Evolutionary conservation across 306 rosid genomes (phyloP).

Genomic region (Fagus crenata): DNA sequence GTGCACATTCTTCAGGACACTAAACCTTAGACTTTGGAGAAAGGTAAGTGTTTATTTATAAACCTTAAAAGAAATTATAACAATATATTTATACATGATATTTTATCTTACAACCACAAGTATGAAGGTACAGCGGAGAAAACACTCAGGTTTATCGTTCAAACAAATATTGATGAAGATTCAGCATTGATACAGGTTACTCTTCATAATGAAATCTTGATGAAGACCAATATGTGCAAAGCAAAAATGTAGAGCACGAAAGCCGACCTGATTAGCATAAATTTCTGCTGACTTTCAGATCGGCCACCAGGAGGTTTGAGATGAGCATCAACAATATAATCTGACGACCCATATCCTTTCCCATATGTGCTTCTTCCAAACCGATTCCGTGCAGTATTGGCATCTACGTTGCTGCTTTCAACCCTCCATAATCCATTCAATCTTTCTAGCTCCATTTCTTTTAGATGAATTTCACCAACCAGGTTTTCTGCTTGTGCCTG

Average conservation of each 20-base stretch:
- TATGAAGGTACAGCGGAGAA: neutral
- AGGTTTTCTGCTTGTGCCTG: slow-evolving; percentile 95
- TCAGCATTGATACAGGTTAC: neutral
- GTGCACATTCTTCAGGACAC: too few relatives aligned
- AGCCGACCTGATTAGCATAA: slow-evolving; percentile 79
- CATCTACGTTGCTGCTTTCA: slow-evolving; percentile 49
- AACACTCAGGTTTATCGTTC: neutral
- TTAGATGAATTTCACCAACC: slow-evolving; percentile 64
- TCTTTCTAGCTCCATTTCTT: slow-evolving; percentile 83
- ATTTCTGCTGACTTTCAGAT: slow-evolving; percentile 75
- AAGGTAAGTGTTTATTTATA: too few relatives aligned
- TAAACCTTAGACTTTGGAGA: too few relatives aligned
- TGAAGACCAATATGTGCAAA: slow-evolving; percentile 70
- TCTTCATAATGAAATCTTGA: slow-evolving; percentile 70
- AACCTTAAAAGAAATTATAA: neutral
- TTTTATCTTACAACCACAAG: neutral
- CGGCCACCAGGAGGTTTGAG: slow-evolving; percentile 67
- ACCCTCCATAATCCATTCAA: slow-evolving; percentile 60
- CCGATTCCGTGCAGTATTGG: slow-evolving; percentile 58
- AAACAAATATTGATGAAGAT: slow-evolving; percentile 6
- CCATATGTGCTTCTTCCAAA: slow-evolving; percentile 53
- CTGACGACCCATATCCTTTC: slow-evolving; percentile 52
- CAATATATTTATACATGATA: neutral
- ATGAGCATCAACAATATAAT: slow-evolving; percentile 51
- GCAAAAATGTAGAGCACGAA: slow-evolving; percentile 88